Evolutionary conservation across 805 yeast genomes (phyloP).

Genomic region (Candida broadrunensis): DNA sequence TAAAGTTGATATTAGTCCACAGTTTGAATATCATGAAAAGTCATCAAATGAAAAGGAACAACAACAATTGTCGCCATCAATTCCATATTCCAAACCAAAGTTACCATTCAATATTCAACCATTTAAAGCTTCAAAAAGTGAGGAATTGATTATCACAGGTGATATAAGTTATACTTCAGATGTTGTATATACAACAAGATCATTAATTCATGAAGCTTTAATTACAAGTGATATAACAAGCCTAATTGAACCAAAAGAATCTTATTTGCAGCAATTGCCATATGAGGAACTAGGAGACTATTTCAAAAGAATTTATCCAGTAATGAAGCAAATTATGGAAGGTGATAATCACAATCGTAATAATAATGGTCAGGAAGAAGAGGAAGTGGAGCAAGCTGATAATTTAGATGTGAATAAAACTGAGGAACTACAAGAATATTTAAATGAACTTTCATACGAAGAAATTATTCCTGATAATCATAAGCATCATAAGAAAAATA

Average conservation of each 20-base stretch:
- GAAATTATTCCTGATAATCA: background rate
- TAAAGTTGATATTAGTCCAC: conserved; percentile 20
- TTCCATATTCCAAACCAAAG: conserved; percentile 17
- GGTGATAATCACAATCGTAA: too few relatives aligned
- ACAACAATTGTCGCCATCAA: background rate
- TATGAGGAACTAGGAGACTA: conserved; percentile 8
- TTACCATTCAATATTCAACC: conserved; percentile 1
- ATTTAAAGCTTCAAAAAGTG: background rate
- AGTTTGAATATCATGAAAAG: conserved; percentile 15
- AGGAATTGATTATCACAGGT: too few relatives aligned
- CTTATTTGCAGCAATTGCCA: background rate
- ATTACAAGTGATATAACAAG: background rate
- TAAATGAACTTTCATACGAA: background rate
- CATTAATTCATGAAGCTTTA: background rate
- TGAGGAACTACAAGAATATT: background rate
- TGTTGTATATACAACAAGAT: background rate
- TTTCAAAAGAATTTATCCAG: conserved; percentile 7
- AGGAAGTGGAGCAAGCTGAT: background rate
- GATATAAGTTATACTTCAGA: background rate
- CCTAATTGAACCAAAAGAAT: background rate
- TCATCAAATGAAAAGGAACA: background rate
- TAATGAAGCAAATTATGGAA: background rate
- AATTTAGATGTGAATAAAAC: background rate
- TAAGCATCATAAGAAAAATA: background rate
- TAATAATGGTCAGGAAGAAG: too few relatives aligned